These are phyloP conservation scores for Millerozyma acaciae DNA, from an alignment of 805 yeast species.

Conservation along the genomic window DNA sequence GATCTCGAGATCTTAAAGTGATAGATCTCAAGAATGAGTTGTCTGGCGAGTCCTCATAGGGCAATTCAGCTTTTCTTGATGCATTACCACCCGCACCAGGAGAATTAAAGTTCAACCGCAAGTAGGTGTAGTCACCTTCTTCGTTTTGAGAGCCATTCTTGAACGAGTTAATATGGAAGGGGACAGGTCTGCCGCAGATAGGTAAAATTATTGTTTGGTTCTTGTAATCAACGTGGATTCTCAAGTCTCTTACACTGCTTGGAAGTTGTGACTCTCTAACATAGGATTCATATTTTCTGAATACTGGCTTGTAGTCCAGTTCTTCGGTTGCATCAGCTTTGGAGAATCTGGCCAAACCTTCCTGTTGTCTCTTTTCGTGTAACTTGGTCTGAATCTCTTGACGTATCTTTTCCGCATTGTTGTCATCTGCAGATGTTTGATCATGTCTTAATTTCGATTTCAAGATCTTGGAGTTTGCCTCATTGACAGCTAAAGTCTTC, in stretches of 20 bases:
- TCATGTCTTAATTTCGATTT: constrained; percentile 79
- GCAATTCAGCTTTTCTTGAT: constrained; percentile 71
- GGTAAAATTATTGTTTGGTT: constrained; percentile 89
- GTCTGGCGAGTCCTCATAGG: constrained; percentile 85
- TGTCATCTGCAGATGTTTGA: constrained; percentile 65
- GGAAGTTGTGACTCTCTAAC: constrained; percentile 93
- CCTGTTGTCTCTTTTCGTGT: constrained; percentile 81
- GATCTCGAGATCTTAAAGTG: constrained; percentile 85
- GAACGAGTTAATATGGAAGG: constrained; percentile 91
- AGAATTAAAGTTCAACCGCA: constrained; percentile 87
- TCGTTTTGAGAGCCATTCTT: constrained; percentile 93
- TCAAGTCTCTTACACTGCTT: constrained; percentile 71
- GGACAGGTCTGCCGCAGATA: constrained; percentile 93
- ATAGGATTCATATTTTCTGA: constrained; percentile 91
- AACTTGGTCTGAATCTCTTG: constrained; percentile 78
- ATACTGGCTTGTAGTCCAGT: constrained; percentile 62
- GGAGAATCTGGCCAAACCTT: constrained; percentile 77
- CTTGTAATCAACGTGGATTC: constrained; percentile 81
- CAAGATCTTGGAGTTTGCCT: constrained; percentile 59
- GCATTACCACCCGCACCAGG: constrained; percentile 81
- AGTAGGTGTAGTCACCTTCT: constrained; percentile 90
- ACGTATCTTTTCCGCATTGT: constrained; percentile 68
- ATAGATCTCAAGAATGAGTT: constrained; percentile 84
- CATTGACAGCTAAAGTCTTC: constrained; percentile 24
- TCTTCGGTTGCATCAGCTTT: constrained; percentile 71